Evolutionary conservation across 2,329 filamentous ascomycete species (phyloP).

Genomic region (Penicillium freii): DNA sequence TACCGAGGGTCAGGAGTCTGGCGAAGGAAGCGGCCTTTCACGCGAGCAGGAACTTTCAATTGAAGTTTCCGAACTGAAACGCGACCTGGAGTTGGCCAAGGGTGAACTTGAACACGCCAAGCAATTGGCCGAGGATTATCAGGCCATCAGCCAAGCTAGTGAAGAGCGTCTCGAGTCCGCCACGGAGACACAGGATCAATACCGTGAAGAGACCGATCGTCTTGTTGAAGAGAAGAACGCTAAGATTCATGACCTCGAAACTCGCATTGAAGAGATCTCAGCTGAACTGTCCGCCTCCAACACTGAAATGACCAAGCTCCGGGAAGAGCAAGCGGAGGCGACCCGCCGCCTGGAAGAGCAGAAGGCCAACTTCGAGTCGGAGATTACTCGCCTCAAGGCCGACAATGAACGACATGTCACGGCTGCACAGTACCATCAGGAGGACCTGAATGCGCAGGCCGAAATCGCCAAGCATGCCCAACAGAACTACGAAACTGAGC

Average conservation of each 20-base stretch:
- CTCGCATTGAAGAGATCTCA: constrained; percentile 79
- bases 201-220: constrained; percentile 78
- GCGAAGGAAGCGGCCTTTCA: constrained; percentile 59
- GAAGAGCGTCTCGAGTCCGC: constrained; percentile 84
- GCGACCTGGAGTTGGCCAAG: constrained; percentile 77
- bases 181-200: constrained; percentile 78
- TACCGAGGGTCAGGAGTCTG: constrained; percentile 44
- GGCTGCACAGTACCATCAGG: constrained; percentile 79
- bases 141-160: constrained; percentile 77
- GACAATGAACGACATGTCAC: constrained; percentile 77
- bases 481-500: constrained; percentile 89
- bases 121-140: constrained; percentile 81
- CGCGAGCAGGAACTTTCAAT: constrained; percentile 76
- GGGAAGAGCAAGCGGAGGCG: constrained; percentile 75
- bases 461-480: constrained; percentile 92
- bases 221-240: constrained; percentile 73
- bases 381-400: constrained; percentile 77
- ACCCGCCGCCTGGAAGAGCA: constrained; percentile 73
- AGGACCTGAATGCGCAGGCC: constrained; percentile 88
- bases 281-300: constrained; percentile 79
- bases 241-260: constrained; percentile 76
- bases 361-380: constrained; percentile 72
- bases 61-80: constrained; percentile 81
- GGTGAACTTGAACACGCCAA: constrained; percentile 79
- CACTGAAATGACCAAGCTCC: constrained; percentile 73